phyloP scores from a whole-genome alignment of 768 basidiomycete genomes.

The Auricularia cornea region DNA sequence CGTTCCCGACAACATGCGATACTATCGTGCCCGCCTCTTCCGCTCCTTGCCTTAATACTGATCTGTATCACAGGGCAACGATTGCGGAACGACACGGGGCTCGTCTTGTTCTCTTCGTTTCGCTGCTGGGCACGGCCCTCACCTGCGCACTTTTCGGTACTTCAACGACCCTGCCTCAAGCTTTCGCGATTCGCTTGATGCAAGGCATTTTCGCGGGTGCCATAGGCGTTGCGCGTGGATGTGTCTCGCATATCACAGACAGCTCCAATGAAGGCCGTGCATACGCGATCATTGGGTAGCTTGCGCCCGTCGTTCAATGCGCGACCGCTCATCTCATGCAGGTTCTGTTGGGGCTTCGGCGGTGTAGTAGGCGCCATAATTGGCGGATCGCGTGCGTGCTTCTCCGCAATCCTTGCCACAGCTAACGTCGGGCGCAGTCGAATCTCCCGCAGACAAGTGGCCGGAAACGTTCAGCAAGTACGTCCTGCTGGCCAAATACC shows the following conservation, averaged over 20 bases:
- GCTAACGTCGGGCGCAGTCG: constrained; percentile 40
- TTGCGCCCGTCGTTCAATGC: not conserved
- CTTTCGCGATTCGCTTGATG: constrained; percentile 75
- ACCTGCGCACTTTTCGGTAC: constrained; percentile 76
- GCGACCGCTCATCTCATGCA: constrained; percentile 19
- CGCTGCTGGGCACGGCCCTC: constrained; percentile 75
- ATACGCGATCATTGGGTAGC: constrained; percentile 83
- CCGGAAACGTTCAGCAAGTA: constrained; percentile 60
- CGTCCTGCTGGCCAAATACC: constrained; percentile 66
- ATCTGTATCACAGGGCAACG: constrained; percentile 48
- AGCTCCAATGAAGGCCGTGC: constrained; percentile 88
- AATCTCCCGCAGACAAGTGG: constrained; percentile 81
- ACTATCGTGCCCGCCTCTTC: too few species aligned
- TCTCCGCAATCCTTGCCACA: not conserved
- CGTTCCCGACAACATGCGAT: too few species aligned
- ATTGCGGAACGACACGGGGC: constrained; percentile 87
- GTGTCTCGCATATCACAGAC: constrained; percentile 81
- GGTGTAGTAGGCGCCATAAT: constrained; percentile 87
- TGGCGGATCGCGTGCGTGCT: constrained; percentile 74
- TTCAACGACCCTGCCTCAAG: constrained; percentile 64
- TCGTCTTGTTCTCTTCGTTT: constrained; percentile 74
- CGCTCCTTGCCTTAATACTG: too few species aligned
- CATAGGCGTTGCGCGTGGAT: constrained; percentile 89
- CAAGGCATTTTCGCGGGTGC: constrained; percentile 92
- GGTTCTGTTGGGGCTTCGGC: constrained; percentile 94